Evolutionary conservation across 1,139 yeast genomes (phyloP), one percentile per base, ranked within the genome.

Genomic region (Candida tetrigidarum): DNA sequence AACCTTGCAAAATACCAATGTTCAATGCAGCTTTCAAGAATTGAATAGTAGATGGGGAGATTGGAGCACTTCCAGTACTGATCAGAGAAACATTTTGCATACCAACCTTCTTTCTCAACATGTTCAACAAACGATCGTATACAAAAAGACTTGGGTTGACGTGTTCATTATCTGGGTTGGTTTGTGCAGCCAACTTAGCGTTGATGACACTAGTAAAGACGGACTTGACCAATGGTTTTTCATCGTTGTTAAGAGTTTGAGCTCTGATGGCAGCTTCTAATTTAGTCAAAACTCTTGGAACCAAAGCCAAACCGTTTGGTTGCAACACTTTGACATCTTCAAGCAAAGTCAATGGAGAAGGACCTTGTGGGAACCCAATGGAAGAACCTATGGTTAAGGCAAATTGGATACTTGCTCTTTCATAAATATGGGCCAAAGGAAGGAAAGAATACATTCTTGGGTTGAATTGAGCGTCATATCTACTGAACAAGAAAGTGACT

Each of bases 361-460:
- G 60, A 7, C 59, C 56, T 47, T 65, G 74, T 3, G 80, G 80
- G 60, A 74, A 68, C 4, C 76, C 77, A 36, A 75, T 51, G 8
- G 69, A 59, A 5, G 61, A 52, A 23, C 73, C 75, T 23, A 50
- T 35, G 28, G 63, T 54, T 9, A 64, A 46, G 6, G 60, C 58
- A 39, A 53, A 56, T 5, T 55, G 48, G 27, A 65, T 43, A 33
- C 58, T 59, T 62, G 62, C 61, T 45, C 78, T 59, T 53, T 84
- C 88, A 58, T 78, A 84, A 48, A 86, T 85, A 61, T 86, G 92
- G 2, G 92, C 90, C 50, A 59, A 52, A 9, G 64, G 64, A 39
- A 60, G 55, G 45, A 61, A 61, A 15, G 49, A 49, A 45, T 59
- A 62, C 28, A 50, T 43, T 15, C 40, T 44, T 4, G 54, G 43